Evolutionary conservation across 2,329 filamentous ascomycete species (phyloP).

Genomic region (Neofusicoccum parvum): DNA sequence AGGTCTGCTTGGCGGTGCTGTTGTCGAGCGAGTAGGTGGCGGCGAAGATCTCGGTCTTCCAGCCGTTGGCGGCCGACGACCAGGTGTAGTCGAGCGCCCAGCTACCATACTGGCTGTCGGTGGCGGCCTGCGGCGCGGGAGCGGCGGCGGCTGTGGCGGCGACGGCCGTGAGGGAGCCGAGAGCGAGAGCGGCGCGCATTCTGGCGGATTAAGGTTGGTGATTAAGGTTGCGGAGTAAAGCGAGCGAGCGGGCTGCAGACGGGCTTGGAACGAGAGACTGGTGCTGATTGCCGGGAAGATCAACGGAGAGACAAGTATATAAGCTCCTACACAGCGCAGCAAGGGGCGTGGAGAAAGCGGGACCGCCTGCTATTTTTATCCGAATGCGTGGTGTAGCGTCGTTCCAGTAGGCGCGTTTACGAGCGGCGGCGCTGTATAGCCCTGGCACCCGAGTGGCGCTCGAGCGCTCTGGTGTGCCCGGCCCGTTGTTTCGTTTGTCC

Average conservation of each 20-base stretch:
- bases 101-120: conserved; percentile 10
- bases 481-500: neutral
- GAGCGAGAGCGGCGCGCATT: neutral
- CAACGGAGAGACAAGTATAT: neutral
- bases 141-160: conserved; percentile 1
- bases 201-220: neutral
- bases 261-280: neutral
- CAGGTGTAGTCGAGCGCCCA: conserved; percentile 1
- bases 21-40: conserved; percentile 4
- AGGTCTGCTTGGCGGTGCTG: neutral
- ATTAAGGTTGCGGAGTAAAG: neutral
- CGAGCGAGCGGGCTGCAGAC: too few species aligned
- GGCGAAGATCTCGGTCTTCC: neutral
- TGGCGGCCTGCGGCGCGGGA: neutral
- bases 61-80: conserved; percentile 4
- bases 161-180: neutral
- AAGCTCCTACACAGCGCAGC: neutral
- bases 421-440: neutral
- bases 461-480: neutral
- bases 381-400: neutral
- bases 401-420: conserved; percentile 7
- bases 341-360: neutral
- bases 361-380: conserved; percentile 2
- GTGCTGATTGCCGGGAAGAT: neutral
- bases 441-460: neutral